Evolutionary conservation across 345 rosid genomes (phyloP).

Genomic region (Euphorbia lathyris): DNA sequence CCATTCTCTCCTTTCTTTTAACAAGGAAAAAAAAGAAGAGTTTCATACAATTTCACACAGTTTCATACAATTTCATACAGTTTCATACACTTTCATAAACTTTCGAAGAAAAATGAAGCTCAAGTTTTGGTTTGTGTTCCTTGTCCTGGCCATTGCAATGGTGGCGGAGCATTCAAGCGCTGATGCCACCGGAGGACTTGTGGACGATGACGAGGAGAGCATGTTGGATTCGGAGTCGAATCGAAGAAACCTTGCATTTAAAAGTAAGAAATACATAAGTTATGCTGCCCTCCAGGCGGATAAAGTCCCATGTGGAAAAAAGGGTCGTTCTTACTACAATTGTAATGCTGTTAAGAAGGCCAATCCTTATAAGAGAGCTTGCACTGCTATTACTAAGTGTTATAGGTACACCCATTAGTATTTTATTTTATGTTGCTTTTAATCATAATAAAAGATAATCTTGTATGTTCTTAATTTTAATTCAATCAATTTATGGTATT

Average conservation of each 20-base stretch:
- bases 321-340: not conserved
- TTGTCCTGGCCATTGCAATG: not conserved
- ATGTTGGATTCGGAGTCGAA: not conserved
- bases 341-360: not conserved
- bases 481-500: no score
- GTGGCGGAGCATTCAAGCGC: not conserved
- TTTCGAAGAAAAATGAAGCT: not conserved
- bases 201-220: not conserved
- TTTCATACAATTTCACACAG: no score
- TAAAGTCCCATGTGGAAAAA: not conserved
- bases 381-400: constrained; percentile 5
- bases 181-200: not conserved
- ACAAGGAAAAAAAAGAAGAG: no score
- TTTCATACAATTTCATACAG: no score
- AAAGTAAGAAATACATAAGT: not conserved
- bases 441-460: no score
- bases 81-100: no score
- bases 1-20: constrained; percentile 7
- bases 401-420: not conserved
- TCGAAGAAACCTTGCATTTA: not conserved
- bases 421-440: no score
- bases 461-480: no score
- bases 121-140: not conserved
- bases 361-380: not conserved
- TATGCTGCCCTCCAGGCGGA: not conserved